Conservation (phyloP, 2,329 filamentous ascomycete species). For the Xylaria sp. region DNA sequence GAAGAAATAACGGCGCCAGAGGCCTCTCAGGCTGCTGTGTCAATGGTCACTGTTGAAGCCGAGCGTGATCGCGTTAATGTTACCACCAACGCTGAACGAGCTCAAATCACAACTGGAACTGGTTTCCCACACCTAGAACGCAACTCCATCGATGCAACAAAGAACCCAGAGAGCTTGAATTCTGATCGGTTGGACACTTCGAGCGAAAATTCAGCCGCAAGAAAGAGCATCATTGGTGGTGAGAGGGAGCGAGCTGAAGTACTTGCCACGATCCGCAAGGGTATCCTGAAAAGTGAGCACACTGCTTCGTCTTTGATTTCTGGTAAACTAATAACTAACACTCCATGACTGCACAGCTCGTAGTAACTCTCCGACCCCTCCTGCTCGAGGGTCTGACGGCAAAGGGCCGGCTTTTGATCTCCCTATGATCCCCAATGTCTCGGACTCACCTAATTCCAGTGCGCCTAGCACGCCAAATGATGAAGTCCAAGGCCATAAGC, state of each 20-base stretch:
- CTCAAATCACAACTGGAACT: slow-evolving; percentile 77
- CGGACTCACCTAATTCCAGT: slow-evolving; percentile 85
- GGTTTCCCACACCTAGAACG: slow-evolving; percentile 87
- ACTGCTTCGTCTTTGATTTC: not conserved
- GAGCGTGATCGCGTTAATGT: slow-evolving; percentile 87
- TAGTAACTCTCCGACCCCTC: slow-evolving; percentile 74
- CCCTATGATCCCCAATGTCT: slow-evolving; percentile 70
- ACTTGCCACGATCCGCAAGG: slow-evolving; percentile 90
- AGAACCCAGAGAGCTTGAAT: slow-evolving; percentile 54
- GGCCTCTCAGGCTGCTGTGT: slow-evolving; percentile 83
- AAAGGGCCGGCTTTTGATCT: slow-evolving; percentile 65
- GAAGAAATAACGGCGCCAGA: slow-evolving; percentile 74
- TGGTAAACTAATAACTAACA: slow-evolving; percentile 13
- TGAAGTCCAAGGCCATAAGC: slow-evolving; percentile 74
- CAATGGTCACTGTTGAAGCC: slow-evolving; percentile 95
- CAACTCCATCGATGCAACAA: slow-evolving; percentile 78
- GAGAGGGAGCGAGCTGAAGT: slow-evolving; percentile 92
- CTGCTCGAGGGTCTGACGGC: slow-evolving; percentile 69
- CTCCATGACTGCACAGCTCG: slow-evolving; percentile 60
- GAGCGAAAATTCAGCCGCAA: slow-evolving; percentile 69
- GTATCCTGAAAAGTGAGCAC: slow-evolving; percentile 85
- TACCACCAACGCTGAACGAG: slow-evolving; percentile 74
- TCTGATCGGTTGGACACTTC: slow-evolving; percentile 67
- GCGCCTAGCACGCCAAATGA: slow-evolving; percentile 89
- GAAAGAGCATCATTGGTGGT: slow-evolving; percentile 91